Evolutionary conservation across 129 eudicot genomes (phyloP).

Genomic region (Flaveria ramosissima): DNA sequence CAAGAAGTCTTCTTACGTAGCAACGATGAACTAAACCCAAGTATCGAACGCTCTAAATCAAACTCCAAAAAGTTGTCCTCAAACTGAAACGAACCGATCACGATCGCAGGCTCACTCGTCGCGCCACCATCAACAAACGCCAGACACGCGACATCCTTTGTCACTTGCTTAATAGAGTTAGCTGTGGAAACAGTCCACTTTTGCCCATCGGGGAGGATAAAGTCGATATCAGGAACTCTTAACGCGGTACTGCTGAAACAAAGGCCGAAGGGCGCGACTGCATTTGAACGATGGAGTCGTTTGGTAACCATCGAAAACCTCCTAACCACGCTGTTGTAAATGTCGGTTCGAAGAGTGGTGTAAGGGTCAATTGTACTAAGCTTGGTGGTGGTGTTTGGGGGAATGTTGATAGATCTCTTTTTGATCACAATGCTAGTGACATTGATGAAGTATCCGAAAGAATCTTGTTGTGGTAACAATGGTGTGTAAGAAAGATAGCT

Average conservation of each 20-base stretch:
- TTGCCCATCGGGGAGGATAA: slow-evolving; percentile 25
- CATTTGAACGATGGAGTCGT: neutral
- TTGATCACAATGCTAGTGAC: slow-evolving; percentile 35
- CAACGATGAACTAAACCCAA: slow-evolving; percentile 37
- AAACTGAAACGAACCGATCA: slow-evolving; percentile 42
- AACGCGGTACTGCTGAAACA: slow-evolving; percentile 9
- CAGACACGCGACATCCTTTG: slow-evolving; percentile 34
- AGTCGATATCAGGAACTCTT: slow-evolving; percentile 36
- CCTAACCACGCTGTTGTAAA: slow-evolving; percentile 19
- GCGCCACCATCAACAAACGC: slow-evolving; percentile 46
- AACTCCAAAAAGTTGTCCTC: slow-evolving; percentile 40
- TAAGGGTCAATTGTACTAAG: slow-evolving; percentile 39
- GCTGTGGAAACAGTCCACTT: slow-evolving; percentile 35
- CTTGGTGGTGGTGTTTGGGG: slow-evolving; percentile 22
- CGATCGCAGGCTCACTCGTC: slow-evolving; percentile 26
- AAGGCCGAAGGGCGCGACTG: slow-evolving; percentile 3
- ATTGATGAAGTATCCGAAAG: slow-evolving; percentile 38
- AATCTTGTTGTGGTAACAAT: slow-evolving; percentile 21
- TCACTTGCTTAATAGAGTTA: slow-evolving; percentile 37
- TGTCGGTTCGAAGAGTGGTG: slow-evolving; percentile 30
- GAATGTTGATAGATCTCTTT: slow-evolving; percentile 18
- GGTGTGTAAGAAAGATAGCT: slow-evolving; percentile 37
- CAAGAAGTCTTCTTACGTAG: slow-evolving; percentile 32
- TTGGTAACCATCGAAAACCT: slow-evolving; percentile 15
- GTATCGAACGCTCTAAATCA: slow-evolving; percentile 40